Conservation (phyloP, 2,329 filamentous ascomycete genomes). For the Botrytis galanthina region DNA sequence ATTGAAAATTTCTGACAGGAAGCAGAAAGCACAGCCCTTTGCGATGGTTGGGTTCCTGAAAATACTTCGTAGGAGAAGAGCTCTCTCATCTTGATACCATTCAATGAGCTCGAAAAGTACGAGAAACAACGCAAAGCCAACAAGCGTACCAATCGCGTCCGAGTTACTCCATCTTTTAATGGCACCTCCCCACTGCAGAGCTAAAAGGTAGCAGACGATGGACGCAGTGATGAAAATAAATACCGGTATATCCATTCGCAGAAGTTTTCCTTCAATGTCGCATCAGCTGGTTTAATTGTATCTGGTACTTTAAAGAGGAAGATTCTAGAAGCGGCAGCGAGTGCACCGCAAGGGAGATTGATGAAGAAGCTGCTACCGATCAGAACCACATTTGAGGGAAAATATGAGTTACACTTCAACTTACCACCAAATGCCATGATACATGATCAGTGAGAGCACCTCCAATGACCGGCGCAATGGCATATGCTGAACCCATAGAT, state of each 20-base stretch:
- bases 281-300: conserved; percentile 26
- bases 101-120: not conserved
- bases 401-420: not conserved
- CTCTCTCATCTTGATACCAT: not conserved
- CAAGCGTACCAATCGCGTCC: not conserved
- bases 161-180: conserved; percentile 39
- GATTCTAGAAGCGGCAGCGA: conserved; percentile 40
- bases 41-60: conserved; percentile 44
- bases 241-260: conserved; percentile 47
- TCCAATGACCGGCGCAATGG: conserved; percentile 30
- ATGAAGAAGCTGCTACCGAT: conserved; percentile 30
- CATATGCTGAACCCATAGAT: conserved; percentile 47
- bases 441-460: conserved; percentile 39
- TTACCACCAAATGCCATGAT: conserved; percentile 40
- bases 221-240: conserved; percentile 45
- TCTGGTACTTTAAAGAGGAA: conserved; percentile 44
- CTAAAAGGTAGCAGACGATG: conserved; percentile 44
- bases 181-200: conserved; percentile 46
- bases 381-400: not conserved
- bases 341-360: conserved; percentile 43
- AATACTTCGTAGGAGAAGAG: conserved; percentile 38
- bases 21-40: conserved; percentile 41
- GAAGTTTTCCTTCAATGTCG: conserved; percentile 42
- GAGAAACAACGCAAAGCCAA: not conserved
- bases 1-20: conserved; percentile 32